Evolutionary conservation across 495 filamentous ascomycete species (phyloP), one percentile per base, ranked within the genome.

Genomic region (Niebla homalea): DNA sequence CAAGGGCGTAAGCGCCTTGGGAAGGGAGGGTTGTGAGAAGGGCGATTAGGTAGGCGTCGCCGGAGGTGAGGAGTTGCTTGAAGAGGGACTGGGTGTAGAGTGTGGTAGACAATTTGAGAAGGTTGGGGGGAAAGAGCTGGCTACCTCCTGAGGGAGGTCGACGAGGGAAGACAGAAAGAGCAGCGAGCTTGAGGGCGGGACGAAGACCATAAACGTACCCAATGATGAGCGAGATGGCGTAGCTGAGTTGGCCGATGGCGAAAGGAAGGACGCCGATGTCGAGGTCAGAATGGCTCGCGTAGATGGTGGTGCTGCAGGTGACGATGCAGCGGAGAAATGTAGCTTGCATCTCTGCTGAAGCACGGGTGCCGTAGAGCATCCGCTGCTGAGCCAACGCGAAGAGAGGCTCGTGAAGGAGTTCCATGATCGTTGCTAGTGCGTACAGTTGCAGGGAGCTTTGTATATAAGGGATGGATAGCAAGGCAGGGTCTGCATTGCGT

Each of bases 41-140:
- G 23, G 84, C 76, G 32, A 99, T 83, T 26, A 97, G 76, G 60
- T 96, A 76, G 10, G 86, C 83, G 71, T 99, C 92, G 25, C 89
- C 92, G 66, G 94, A 87, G 0, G 93, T 97, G 21, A 97, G 78
- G 48, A 97, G 51, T 64, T 96, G 88, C 60, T 99, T 99, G 35
- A 96, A 71, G 14, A 82, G 60, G 20, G 83, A 85, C 64, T 99
- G 92, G n/a, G 87, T 67, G 69, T 86, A 88, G 51, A 96, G 74
- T 55, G 76, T 89, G 10, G 70, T 72, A n/a, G 79, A 79, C 6
- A 97, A 74, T 23, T 71, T 71, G 36, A 84, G 62, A 10, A 90
- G 71, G 4, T 73, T 76, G 35, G 70, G 66, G 25, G 83, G 84
- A 16, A 78, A 53, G 20, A 80, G 47, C 58, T 81, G 85, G n/a